These are phyloP conservation scores for Schwanniomyces polymorphus DNA, from an alignment of 805 yeast species.

Conservation along the genomic window DNA sequence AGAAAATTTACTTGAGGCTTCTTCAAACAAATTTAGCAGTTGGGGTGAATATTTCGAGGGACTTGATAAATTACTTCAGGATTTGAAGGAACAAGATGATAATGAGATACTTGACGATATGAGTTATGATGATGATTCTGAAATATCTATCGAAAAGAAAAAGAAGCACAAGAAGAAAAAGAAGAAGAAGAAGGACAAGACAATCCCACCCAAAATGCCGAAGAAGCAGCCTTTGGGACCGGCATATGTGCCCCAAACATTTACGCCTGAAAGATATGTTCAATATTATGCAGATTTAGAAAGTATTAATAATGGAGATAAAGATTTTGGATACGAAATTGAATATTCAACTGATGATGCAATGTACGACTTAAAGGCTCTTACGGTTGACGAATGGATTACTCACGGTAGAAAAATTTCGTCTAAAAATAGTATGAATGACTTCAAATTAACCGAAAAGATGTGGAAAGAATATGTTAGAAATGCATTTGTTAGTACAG, in stretches of 20 bases:
- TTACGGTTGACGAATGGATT: conserved; percentile 66
- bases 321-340: conserved; percentile 55
- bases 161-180: conserved; percentile 14
- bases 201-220: conserved; percentile 66
- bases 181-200: conserved; percentile 47
- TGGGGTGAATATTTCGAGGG: conserved; percentile 62
- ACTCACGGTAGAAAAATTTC: conserved; percentile 55
- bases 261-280: conserved; percentile 69
- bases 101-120: conserved; percentile 12
- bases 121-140: background rate
- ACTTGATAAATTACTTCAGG: conserved; percentile 35
- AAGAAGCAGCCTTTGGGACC: conserved; percentile 61
- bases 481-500: conserved; percentile 64
- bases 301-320: conserved; percentile 42
- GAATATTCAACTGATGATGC: conserved; percentile 71
- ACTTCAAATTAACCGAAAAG: conserved; percentile 21
- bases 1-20: background rate
- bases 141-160: conserved; percentile 2
- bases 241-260: conserved; percentile 68
- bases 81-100: conserved; percentile 28
- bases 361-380: conserved; percentile 51
- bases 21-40: conserved; percentile 31
- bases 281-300: conserved; percentile 73
- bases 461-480: conserved; percentile 59
- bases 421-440: conserved; percentile 8